phyloP scores from a whole-genome alignment of 148 eudicot genomes.

The Silene latifolia region DNA sequence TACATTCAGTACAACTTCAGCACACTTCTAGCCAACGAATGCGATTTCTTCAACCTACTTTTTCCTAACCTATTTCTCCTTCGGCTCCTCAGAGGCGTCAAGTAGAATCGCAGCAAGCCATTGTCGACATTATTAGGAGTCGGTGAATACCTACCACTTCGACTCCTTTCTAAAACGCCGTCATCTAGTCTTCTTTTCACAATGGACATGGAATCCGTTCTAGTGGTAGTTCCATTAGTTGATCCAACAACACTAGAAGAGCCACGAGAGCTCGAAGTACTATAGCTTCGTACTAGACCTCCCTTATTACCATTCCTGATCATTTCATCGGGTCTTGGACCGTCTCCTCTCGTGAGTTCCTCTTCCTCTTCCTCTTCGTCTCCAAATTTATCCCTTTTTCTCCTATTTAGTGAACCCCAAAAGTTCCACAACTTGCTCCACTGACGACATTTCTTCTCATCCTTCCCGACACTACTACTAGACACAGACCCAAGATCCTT shows the following conservation, averaged over 20 bases:
- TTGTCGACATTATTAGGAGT: conserved; percentile 36
- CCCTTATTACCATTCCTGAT: conserved; percentile 25
- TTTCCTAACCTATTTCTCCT: conserved; percentile 53
- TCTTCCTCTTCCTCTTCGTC: conserved; percentile 24
- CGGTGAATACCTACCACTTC: conserved; percentile 45
- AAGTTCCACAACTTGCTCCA: conserved; percentile 64
- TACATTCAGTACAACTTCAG: conserved; percentile 42
- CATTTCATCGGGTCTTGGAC: conserved; percentile 11
- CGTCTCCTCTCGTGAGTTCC: conserved; percentile 11
- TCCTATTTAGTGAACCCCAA: conserved; percentile 45
- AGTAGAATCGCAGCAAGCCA: conserved; percentile 58
- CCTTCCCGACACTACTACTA: conserved; percentile 26
- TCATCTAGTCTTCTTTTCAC: conserved; percentile 34
- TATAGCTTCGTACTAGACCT: conserved; percentile 39
- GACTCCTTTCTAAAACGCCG: conserved; percentile 37
- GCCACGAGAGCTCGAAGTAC: conserved; percentile 36
- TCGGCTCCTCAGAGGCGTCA: conserved; percentile 72
- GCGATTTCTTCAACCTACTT: conserved; percentile 47
- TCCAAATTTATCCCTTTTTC: conserved; percentile 30
- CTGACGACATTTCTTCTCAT: conserved; percentile 44
- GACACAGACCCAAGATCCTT: conserved; percentile 34
- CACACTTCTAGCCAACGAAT: conserved; percentile 41
- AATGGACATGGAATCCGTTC: conserved; percentile 31
- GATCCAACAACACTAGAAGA: conserved; percentile 26
- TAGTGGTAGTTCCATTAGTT: background rate